Evolutionary conservation across 768 basidiomycete genomes (phyloP).

Genomic region (Lactifluus piperatus): DNA sequence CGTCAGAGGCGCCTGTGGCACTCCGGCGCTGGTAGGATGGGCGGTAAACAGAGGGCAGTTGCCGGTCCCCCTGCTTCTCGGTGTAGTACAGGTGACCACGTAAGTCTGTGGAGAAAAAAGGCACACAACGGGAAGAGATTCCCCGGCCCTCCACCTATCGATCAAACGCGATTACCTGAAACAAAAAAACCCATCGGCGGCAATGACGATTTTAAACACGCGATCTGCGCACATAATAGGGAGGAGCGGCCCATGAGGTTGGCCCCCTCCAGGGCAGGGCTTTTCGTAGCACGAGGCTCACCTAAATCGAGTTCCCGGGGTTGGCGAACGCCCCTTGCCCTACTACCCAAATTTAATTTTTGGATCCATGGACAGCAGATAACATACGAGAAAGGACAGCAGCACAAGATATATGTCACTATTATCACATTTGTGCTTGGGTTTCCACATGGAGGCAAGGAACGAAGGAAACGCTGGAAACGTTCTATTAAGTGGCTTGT

Average conservation of each 20-base stretch:
- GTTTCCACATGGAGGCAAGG: too few relatives aligned
- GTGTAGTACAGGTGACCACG: not conserved
- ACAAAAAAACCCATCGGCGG: not conserved
- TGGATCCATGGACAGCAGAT: too few relatives aligned
- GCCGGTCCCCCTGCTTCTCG: not conserved
- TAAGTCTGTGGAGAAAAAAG: not conserved
- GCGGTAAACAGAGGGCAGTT: not conserved
- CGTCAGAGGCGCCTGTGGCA: not conserved
- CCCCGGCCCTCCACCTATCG: not conserved
- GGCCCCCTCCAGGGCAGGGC: conserved; percentile 1
- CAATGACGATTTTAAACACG: conserved; percentile 12
- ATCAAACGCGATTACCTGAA: too few relatives aligned
- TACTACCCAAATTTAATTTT: too few relatives aligned
- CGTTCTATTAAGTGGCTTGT: too few relatives aligned
- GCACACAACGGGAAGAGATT: not conserved
- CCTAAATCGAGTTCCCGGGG: not conserved
- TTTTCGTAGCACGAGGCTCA: conserved; percentile 14
- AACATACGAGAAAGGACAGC: too few relatives aligned
- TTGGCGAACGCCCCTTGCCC: too few relatives aligned
- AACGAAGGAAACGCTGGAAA: too few relatives aligned
- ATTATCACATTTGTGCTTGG: too few relatives aligned
- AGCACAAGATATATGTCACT: too few relatives aligned
- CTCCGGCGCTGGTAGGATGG: not conserved
- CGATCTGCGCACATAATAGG: conserved; percentile 18
- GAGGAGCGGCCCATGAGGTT: not conserved